Percentiles rank a stretch among this genome's conserved stretches.
Conservation (phyloP, 202 grass and related monocot genomes). For the Musa balbisiana region DNA sequence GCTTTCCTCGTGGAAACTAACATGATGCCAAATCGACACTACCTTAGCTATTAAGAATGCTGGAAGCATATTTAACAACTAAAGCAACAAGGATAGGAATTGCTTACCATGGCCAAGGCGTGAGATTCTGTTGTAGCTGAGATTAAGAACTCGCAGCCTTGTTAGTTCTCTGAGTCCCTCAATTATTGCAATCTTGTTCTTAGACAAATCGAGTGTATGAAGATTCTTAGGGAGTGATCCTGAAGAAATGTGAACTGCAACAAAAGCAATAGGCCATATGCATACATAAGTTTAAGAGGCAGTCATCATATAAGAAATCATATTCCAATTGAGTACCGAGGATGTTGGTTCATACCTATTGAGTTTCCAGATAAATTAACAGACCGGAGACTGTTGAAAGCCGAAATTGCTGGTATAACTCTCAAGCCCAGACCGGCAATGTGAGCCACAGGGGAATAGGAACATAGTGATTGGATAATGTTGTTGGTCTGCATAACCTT, state of each 20-base stretch:
- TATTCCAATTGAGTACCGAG: not conserved
- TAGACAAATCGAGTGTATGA: conserved; percentile 66
- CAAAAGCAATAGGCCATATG: conserved; percentile 3
- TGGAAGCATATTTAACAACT: not conserved
- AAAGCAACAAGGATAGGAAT: not conserved
- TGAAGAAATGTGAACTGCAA: conserved; percentile 45
- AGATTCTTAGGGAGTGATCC: conserved; percentile 63
- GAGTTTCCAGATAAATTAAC: conserved; percentile 82
- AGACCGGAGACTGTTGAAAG: conserved; percentile 58
- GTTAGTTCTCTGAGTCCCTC: conserved; percentile 77
- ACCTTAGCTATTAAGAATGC: not conserved
- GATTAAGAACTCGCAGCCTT: conserved; percentile 68
- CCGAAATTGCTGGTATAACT: conserved; percentile 47
- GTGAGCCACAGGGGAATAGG: conserved; percentile 45
- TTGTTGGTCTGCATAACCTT: conserved; percentile 41
- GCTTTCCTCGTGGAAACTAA: no score
- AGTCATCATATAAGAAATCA: not conserved
- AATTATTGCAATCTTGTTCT: conserved; percentile 65
- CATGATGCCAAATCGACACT: not conserved
- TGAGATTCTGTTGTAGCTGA: conserved; percentile 87
- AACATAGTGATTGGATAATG: conserved; percentile 45
- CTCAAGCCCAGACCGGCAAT: conserved; percentile 68
- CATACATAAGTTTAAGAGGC: not conserved
- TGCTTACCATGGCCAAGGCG: conserved; percentile 73
- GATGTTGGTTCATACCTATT: conserved; percentile 47